Evolutionary conservation across 306 rosid species (phyloP).

Genomic region (Ormosia semicastrata): DNA sequence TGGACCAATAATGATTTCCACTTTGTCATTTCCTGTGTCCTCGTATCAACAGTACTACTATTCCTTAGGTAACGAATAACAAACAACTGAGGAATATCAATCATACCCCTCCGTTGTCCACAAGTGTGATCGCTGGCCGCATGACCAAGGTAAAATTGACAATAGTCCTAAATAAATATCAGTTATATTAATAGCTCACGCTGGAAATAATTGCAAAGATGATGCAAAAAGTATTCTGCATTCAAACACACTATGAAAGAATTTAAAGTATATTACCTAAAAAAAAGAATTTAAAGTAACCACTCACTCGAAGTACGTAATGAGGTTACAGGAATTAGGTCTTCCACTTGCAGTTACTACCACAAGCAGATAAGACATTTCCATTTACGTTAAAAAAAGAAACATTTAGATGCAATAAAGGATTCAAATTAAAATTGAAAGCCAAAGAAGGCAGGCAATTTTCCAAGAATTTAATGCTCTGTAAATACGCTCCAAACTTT

Average conservation of each 20-base stretch:
- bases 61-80: conserved; percentile 79
- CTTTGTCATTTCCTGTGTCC: conserved; percentile 43
- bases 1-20: conserved; percentile 40
- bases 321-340: background rate
- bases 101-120: conserved; percentile 64
- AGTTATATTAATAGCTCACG: conserved; percentile 16
- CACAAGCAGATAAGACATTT: conserved; percentile 9
- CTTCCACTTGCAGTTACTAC: background rate
- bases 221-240: background rate
- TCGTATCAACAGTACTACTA: conserved; percentile 42
- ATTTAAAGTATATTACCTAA: background rate
- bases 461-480: background rate
- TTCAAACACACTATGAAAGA: background rate
- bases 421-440: background rate
- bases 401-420: background rate
- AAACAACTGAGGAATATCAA: conserved; percentile 66
- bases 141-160: conserved; percentile 77
- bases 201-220: conserved; percentile 4
- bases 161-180: conserved; percentile 56
- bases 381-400: background rate
- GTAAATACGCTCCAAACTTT: background rate
- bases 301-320: background rate
- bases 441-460: background rate
- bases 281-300: background rate
- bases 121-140: conserved; percentile 72